A percentile compares a stretch with the other conserved stretches of the same genome.
Evolutionary conservation across 257 asterid species (phyloP).

Genomic region (Lantana camara): DNA sequence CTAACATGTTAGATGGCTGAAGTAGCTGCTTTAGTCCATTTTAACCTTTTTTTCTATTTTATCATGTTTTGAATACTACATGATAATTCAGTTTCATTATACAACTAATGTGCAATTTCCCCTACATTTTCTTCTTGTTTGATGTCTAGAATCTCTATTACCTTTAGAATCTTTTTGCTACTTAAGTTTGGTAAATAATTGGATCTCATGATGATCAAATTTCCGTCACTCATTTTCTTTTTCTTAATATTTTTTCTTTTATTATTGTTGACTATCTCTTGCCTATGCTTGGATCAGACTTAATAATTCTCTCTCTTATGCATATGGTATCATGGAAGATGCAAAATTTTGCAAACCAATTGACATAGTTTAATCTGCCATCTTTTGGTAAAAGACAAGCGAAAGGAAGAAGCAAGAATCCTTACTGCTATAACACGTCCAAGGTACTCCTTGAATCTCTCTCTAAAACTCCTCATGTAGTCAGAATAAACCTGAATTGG

Average conservation of each 20-base stretch:
- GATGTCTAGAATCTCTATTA: background rate
- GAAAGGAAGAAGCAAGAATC: conserved; percentile 17
- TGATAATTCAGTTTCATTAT: background rate
- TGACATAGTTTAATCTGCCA: background rate
- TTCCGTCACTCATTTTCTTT: background rate
- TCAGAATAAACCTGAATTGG: conserved; percentile 91
- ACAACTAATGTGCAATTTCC: background rate
- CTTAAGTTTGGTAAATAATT: background rate
- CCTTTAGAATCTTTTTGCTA: conserved; percentile 9
- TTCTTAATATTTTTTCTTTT: background rate
- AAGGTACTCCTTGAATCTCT: conserved; percentile 62
- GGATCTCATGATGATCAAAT: conserved; percentile 5
- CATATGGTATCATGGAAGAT: conserved; percentile 2
- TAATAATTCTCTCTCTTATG: background rate
- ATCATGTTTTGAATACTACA: background rate
- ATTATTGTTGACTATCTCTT: background rate
- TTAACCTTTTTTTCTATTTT: conserved; percentile 2
- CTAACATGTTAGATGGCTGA: background rate
- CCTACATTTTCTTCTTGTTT: conserved; percentile 7
- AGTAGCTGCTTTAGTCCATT: background rate
- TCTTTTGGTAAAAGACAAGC: conserved; percentile 3
- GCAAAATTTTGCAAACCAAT: background rate
- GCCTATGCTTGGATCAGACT: background rate
- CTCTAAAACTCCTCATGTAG: conserved; percentile 79
- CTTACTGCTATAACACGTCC: conserved; percentile 77